Base-by-base conservation (phyloP, 768 basidiomycete species). In the Pluteus cervinus region DNA sequence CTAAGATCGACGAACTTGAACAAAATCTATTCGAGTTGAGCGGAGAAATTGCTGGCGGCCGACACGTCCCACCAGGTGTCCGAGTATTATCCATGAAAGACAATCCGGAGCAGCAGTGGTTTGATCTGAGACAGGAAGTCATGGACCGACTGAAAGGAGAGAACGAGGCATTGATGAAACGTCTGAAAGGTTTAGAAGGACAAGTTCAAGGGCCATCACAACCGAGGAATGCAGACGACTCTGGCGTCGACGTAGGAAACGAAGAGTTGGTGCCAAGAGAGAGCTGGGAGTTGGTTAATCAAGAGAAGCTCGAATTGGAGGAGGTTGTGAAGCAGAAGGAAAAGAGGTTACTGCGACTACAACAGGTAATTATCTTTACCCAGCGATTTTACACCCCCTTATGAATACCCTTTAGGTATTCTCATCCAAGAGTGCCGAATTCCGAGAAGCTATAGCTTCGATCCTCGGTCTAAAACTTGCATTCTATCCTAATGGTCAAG, bases 381-480 rank as follows among this genome's bases (percentile, higher is more conserved):
- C n/a, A n/a, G n/a, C n/a, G n/a, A n/a, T n/a, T n/a, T n/a, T n/a
- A n/a, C n/a, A 18, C 14, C 8, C 17, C 46, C 23, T n/a, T 36
- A n/a, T 29, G 22, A 25, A 14, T 41, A 31, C 24, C 20, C 20
- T 28, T 22, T 24, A 91, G 86, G 78, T 93, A 4, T 96, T 89
- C 60, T 63, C 71, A 0, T 76, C 79, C 23, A 97, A 96, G 57
- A 81, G 82, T 7, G 76, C 83, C 41, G 92, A 97, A 52, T 94
- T 98, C 66, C 77, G 87, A 25, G 88, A 93, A 53, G 82, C 91
- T 5, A 85, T 97, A 42, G 81, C 84, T 4, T 81, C 86, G 0
- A 83, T 98, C 33, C 73, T 97, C 0, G 94, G 93, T 5, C 81
- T 91, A 53, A 90, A 94, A 50, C 75, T 97, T 34, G 81, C 84